Percentiles rank a stretch among this genome's conserved stretches.
Evolutionary conservation across 164 flowering plant genomes (phyloP).

Genomic region (Magnolia changhungtana): DNA sequence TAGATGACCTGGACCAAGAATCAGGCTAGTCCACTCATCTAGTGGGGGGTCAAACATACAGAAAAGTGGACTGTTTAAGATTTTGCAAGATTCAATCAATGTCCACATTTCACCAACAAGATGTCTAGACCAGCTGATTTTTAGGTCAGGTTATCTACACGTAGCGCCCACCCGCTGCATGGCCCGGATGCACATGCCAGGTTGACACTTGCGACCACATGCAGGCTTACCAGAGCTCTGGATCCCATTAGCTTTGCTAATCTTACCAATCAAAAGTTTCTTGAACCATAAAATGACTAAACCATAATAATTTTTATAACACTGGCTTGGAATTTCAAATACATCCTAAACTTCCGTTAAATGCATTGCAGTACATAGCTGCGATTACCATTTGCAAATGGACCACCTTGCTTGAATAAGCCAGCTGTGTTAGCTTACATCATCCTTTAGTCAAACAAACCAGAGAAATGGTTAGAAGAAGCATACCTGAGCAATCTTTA

Average conservation of each 20-base stretch:
- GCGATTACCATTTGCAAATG: background rate
- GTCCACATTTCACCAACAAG: background rate
- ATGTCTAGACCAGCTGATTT: background rate
- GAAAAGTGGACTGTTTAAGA: background rate
- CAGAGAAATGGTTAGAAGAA: background rate
- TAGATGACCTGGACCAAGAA: background rate
- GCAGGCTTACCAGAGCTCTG: background rate
- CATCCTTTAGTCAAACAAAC: background rate
- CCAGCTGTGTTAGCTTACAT: background rate
- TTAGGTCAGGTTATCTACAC: background rate
- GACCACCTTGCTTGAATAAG: background rate
- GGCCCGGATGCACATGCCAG: background rate
- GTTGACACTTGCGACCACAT: background rate
- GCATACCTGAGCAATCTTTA: conserved; percentile 87
- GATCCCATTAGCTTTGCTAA: background rate
- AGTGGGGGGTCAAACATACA: background rate
- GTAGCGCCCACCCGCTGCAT: too few relatives aligned
- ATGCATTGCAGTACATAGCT: background rate
- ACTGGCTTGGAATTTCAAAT: background rate
- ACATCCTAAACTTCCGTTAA: background rate
- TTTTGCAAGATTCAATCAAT: background rate
- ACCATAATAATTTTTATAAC: background rate
- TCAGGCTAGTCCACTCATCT: background rate
- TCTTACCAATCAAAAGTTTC: too few relatives aligned
- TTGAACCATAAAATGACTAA: background rate